Evolutionary conservation across 1,284 basidiomycete species (phyloP).

Genomic region (Cerioporus squamosus): DNA sequence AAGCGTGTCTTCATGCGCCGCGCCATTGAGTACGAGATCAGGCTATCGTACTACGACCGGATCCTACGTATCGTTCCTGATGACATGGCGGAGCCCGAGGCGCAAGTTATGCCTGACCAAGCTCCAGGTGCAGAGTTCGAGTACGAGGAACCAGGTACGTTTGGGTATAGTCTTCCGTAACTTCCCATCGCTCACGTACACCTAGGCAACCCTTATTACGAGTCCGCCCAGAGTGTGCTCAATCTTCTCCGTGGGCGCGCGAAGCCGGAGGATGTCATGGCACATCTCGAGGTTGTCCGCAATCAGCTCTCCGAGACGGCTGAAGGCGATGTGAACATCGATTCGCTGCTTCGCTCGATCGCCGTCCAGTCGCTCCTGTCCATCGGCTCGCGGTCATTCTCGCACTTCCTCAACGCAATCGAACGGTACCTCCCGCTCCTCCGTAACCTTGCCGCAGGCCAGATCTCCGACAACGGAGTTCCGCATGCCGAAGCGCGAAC

Average conservation of each 20-base stretch:
- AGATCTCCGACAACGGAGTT: conserved; percentile 41
- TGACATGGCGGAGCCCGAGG: conserved; percentile 71
- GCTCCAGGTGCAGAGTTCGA: conserved; percentile 85
- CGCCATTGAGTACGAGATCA: conserved; percentile 88
- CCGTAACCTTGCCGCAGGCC: conserved; percentile 65
- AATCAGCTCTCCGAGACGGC: conserved; percentile 59
- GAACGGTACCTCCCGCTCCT: conserved; percentile 94
- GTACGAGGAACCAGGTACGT: conserved; percentile 70
- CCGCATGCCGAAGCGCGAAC: conserved; percentile 64
- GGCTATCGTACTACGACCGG: conserved; percentile 93
- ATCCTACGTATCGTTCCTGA: conserved; percentile 90
- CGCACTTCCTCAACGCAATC: conserved; percentile 96
- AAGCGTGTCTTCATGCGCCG: conserved; percentile 88
- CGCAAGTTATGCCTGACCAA: conserved; percentile 69
- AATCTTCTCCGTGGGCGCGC: conserved; percentile 79
- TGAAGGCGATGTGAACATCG: conserved; percentile 63
- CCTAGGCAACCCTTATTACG: conserved; percentile 77
- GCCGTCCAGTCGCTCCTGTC: conserved; percentile 89
- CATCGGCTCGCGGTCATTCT: conserved; percentile 95
- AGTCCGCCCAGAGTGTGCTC: conserved; percentile 81
- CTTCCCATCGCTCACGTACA: not conserved
- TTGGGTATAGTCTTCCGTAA: not conserved
- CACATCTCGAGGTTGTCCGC: conserved; percentile 75
- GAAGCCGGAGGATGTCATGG: conserved; percentile 81
- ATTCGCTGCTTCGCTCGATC: conserved; percentile 75